Base-by-base conservation (phyloP, 2,329 filamentous ascomycete genomes). In the Fusarium ramigenum region DNA sequence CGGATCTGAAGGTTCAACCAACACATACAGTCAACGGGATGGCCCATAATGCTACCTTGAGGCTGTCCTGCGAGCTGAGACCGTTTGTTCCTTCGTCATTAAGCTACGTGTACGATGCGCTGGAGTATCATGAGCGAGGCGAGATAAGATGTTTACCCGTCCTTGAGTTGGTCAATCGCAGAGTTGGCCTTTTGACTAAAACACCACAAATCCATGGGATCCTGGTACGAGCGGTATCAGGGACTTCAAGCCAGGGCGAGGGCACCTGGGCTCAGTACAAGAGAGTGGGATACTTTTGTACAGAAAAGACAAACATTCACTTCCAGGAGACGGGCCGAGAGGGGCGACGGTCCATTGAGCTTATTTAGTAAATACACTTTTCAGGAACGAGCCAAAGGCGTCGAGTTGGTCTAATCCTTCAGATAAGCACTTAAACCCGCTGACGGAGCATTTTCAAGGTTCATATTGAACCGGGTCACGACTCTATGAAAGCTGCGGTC, bases 131-230 rank as follows among this genome's bases (percentile, higher is more conserved):
- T 23, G 11, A 50, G 10, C 16, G 1, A 11, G 11, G 11, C 0
- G 47, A 34, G 11, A 19, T 50, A 50, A 23, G 30, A 50, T 50
- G 30, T 5, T 16, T 50, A 4, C 47, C 47, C 0, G 30, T 50
- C 2, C 30, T 50, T 4, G n/a, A 50, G 30, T 50, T 50, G 2
- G 16, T 5, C 0, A 50, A 34, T 9, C 7, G 0, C 7, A 19
- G 0, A 12, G 1, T 19, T 50, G n/a, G 11, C 0, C 4, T 5
- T 4, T 6, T 1, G 10, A 19, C 11, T 19, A 5, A 7, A 19
- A 23, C 5, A 2, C 4, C n/a, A 16, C 16, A 34, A 34, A 34
- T 34, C 4, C 47, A 50, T 23, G 47, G 47, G 15, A 34, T 50
- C 4, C 47, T 50, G 0, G 47, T 34, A 14, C 47, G 47, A 50